phyloP scores from a whole-genome alignment of 139 green algal genomes.

The Ettlia oleoabundans region DNA sequence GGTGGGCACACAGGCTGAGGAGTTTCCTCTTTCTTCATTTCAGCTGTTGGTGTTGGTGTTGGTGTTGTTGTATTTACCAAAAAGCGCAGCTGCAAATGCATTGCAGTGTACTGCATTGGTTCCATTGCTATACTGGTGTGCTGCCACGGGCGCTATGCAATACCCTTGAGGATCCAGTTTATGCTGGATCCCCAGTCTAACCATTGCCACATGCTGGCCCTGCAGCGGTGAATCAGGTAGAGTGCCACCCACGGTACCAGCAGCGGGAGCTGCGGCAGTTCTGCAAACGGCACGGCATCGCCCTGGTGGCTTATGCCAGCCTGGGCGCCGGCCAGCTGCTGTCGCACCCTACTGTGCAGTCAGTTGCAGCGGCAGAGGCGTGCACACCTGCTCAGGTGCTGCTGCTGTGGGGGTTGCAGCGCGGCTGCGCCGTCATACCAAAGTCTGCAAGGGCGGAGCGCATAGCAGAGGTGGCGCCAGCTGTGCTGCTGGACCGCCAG shows the following conservation, averaged over 20 bases:
- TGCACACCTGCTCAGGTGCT: constrained; percentile 68
- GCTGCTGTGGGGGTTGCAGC: constrained; percentile 78
- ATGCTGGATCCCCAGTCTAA: too few species aligned
- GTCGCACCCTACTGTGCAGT: constrained; percentile 41
- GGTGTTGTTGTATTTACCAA: too few species aligned
- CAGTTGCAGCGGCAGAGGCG: constrained; percentile 32
- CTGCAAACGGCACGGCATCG: constrained; percentile 58
- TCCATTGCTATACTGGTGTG: too few species aligned
- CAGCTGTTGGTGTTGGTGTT: too few species aligned
- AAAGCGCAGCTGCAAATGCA: too few species aligned
- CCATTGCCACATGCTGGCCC: too few species aligned
- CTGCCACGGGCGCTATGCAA: too few species aligned
- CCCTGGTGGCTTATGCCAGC: constrained; percentile 60
- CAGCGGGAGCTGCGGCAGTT: constrained; percentile 50
- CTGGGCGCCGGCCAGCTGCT: constrained; percentile 62
- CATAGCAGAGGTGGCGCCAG: constrained; percentile 48
- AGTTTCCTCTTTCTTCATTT: too few species aligned
- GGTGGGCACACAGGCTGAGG: too few species aligned
- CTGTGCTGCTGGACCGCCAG: constrained; percentile 31
- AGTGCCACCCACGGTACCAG: constrained; percentile 65
- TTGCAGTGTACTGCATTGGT: too few species aligned
- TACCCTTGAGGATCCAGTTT: too few species aligned
- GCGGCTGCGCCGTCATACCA: constrained; percentile 78
- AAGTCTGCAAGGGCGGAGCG: constrained; percentile 63
- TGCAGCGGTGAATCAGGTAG: constrained; percentile 83